phyloP scores from a whole-genome alignment of 192 early-diverging fungal species.

The Funneliformis mosseae region DNA sequence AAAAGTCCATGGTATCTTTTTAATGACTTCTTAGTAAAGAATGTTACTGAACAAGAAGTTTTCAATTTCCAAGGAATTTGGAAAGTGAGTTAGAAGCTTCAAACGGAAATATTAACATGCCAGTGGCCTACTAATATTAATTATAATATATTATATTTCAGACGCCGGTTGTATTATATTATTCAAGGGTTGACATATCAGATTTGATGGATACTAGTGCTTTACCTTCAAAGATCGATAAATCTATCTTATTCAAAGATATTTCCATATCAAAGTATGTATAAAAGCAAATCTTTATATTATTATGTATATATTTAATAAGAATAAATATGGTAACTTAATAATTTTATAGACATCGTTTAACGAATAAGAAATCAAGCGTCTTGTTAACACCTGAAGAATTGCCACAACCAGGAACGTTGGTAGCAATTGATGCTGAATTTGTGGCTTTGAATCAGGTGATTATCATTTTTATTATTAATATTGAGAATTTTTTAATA shows the following conservation, averaged over 20 bases:
- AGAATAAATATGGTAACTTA: neutral
- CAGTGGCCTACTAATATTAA: neutral
- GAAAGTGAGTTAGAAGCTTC: slow-evolving; percentile 43
- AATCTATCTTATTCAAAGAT: slow-evolving; percentile 58
- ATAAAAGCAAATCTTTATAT: neutral
- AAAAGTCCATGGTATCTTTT: slow-evolving; percentile 82
- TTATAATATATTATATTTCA: slow-evolving; percentile 25
- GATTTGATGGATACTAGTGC: slow-evolving; percentile 51
- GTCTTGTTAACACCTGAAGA: slow-evolving; percentile 59
- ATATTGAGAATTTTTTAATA: too few relatives aligned
- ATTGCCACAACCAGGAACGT: slow-evolving; percentile 64
- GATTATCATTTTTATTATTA: neutral
- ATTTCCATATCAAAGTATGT: slow-evolving; percentile 64
- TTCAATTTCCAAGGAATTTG: slow-evolving; percentile 57
- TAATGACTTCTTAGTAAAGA: slow-evolving; percentile 94
- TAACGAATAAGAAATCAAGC: slow-evolving; percentile 37
- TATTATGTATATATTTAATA: neutral
- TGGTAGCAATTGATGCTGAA: slow-evolving; percentile 92
- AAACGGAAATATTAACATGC: neutral
- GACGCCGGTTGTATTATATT: slow-evolving; percentile 72
- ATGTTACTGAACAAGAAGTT: slow-evolving; percentile 66
- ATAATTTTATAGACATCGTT: neutral
- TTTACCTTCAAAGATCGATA: slow-evolving; percentile 47
- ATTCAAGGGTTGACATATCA: slow-evolving; percentile 58
- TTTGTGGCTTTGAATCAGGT: slow-evolving; percentile 84